These are phyloP conservation scores for Pythium rhizo-oryzae DNA, from an alignment of 352 stramenopile species.

Conservation along the genomic window DNA sequence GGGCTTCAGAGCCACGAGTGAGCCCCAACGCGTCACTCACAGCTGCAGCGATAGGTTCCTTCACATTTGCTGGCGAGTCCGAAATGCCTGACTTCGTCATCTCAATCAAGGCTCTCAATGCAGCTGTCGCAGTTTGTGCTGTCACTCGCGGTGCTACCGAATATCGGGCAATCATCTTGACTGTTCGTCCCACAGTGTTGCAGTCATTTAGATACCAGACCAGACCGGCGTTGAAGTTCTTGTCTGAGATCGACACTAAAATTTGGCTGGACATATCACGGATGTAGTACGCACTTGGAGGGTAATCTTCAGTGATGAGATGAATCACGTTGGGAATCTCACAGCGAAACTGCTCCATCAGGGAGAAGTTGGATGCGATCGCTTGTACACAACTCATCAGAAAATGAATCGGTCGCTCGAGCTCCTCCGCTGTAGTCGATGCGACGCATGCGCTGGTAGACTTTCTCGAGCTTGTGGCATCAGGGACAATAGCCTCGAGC, in stretches of 20 bases:
- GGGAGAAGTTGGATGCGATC: constrained; percentile 43
- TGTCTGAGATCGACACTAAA: constrained; percentile 47
- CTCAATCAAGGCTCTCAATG: constrained; percentile 30
- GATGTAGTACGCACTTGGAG: constrained; percentile 42
- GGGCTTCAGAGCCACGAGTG: constrained; percentile 11
- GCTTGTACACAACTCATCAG: constrained; percentile 69
- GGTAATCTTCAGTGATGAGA: constrained; percentile 68
- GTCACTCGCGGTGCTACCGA: constrained; percentile 32
- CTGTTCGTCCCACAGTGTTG: constrained; percentile 45
- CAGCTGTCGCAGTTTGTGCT: constrained; percentile 40
- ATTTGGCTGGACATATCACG: constrained; percentile 48
- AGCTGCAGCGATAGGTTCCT: constrained; percentile 43
- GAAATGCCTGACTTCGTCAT: constrained; percentile 24
- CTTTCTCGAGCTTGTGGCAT: neutral
- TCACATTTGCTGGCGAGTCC: constrained; percentile 14
- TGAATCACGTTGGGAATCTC: constrained; percentile 70
- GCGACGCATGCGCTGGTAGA: neutral
- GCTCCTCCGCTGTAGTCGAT: constrained; percentile 21
- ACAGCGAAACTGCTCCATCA: constrained; percentile 74
- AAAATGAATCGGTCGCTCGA: constrained; percentile 47
- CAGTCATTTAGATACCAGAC: constrained; percentile 83
- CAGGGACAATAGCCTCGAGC: constrained; percentile 19
- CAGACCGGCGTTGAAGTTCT: constrained; percentile 69
- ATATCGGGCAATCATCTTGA: constrained; percentile 51
- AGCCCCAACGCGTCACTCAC: constrained; percentile 73